These are phyloP conservation scores for Scedosporium boydii DNA, from an alignment of 2,329 filamentous ascomycete species.

Conservation along the genomic window DNA sequence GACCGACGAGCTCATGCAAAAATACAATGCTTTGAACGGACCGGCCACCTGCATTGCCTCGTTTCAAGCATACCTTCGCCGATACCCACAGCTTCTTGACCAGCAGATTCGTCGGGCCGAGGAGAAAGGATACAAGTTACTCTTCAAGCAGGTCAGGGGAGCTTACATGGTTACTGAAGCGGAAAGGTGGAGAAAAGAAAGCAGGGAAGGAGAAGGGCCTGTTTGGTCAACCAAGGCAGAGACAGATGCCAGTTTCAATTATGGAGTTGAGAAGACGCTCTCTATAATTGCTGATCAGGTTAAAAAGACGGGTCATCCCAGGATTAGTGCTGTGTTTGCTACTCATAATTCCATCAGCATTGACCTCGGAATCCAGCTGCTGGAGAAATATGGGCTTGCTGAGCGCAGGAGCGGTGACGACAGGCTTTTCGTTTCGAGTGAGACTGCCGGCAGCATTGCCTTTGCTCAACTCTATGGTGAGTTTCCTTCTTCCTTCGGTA, in stretches of 20 bases:
- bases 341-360: constrained; percentile 4
- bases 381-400: background rate
- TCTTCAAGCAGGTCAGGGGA: constrained; percentile 8
- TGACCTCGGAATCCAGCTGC: background rate
- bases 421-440: background rate
- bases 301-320: constrained; percentile 5
- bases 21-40: constrained; percentile 12
- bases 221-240: too few relatives aligned
- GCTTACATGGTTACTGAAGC: constrained; percentile 4
- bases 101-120: constrained; percentile 13
- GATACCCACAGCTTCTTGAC: constrained; percentile 13
- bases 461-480: constrained; percentile 3
- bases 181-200: constrained; percentile 8
- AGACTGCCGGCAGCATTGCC: background rate
- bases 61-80: constrained; percentile 13
- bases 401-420: background rate
- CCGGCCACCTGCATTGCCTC: constrained; percentile 14
- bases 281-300: constrained; percentile 7
- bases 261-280: too few relatives aligned
- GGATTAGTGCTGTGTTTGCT: constrained; percentile 7
- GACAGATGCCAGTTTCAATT: too few relatives aligned
- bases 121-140: constrained; percentile 12
- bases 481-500: background rate
- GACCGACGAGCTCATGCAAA: constrained; percentile 15
- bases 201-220: background rate